Base-by-base conservation (phyloP, 768 basidiomycete species). In the Pilatotrama ljubarskyi region DNA sequence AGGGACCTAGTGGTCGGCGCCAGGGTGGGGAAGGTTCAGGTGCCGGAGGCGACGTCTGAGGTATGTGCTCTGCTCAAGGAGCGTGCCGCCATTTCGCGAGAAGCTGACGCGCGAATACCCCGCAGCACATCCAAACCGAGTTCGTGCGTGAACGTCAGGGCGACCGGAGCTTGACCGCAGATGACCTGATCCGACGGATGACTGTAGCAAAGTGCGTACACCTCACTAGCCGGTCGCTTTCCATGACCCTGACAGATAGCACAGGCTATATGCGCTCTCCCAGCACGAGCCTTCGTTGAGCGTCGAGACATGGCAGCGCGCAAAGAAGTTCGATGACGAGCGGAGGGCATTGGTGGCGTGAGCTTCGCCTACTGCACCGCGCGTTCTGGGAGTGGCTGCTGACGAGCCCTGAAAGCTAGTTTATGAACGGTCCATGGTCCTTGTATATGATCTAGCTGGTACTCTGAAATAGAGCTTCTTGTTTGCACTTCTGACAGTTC, bases 81-180 rank as follows among this genome's bases (percentile, higher is more conserved):
- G 58, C 5, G 13, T 14, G 38, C 3, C 13, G 20, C 6, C 22
- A 2, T 20, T 17, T 1, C 18, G 13, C 18, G 5, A 9, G 11
- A 11, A 1, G 22, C 50, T 51, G 36, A 51, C 6, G 6, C 5
- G 20, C 4, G 18, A 0, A 1, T n/a, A n/a, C 11, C 24, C 1
- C 20, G 22, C 51, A 93, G 91, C 76, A 86, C 64, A 87, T 93
- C 36, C 87, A 91, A 77, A 80, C 86, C 5, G 88, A 91, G 56
- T 93, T 93, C 67, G 88, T 82, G 25, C 69, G 65, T 56, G 73
- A 74, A 51, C 72, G 81, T 49, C 77, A 77, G 68, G 68, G 71
- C 43, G 68, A 77, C 54, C 69, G 66, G 14, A 71, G 70, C 13
- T 69, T 76, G 18, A 78, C 82, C 22, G 74, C 84, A 0, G 84